Evolutionary conservation across 495 filamentous ascomycete species (phyloP).

Genomic region (Talaromyces trachyspermus): DNA sequence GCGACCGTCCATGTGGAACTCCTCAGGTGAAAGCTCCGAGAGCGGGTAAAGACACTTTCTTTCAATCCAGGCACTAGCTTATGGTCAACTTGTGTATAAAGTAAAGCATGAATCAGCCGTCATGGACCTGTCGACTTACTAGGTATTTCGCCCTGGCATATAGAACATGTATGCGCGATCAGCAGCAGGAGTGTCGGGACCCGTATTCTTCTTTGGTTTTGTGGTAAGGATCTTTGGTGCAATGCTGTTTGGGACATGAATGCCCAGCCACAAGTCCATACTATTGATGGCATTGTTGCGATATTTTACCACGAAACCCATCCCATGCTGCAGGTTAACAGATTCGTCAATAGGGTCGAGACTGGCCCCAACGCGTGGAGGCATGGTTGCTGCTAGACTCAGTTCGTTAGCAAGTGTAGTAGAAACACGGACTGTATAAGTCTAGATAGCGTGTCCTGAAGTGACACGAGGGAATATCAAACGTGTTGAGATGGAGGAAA

Average conservation of each 20-base stretch:
- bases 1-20: neutral
- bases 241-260: neutral
- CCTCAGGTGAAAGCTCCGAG: neutral
- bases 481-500: too few relatives aligned
- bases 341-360: neutral
- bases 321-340: neutral
- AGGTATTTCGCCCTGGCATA: neutral
- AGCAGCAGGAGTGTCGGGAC: neutral
- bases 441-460: too few relatives aligned
- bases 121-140: constrained; percentile 1
- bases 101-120: neutral
- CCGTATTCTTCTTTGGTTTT: neutral
- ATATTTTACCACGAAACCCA: neutral
- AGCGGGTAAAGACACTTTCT: constrained; percentile 1
- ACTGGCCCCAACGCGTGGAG: neutral
- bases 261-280: constrained; percentile 1
- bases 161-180: neutral
- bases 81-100: neutral
- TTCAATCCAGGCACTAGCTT: neutral
- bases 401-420: too few relatives aligned
- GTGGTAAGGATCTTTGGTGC: neutral
- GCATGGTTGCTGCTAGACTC: too few relatives aligned
- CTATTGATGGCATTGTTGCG: neutral
- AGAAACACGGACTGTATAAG: too few relatives aligned
- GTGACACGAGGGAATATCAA: too few relatives aligned